Base-by-base conservation (phyloP, 2,329 filamentous ascomycete genomes). In the Paecilomyces sp. region DNA sequence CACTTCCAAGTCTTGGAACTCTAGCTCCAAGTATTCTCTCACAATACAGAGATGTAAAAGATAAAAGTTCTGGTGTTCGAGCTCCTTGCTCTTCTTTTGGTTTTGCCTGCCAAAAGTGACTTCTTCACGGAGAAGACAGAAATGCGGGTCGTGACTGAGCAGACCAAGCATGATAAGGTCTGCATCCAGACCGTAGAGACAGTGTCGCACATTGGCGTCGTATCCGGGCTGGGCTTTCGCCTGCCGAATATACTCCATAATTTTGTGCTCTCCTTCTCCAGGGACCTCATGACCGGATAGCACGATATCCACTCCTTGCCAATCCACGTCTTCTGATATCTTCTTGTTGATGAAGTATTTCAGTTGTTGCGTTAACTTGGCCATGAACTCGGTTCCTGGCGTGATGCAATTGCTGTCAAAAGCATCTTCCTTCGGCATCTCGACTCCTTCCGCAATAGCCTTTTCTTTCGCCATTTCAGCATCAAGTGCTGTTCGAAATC, bases 321-420 rank as follows among this genome's bases (percentile, higher is more conserved):
- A 99, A 70, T 99, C 94, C 55, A 88, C 86, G 74, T 99, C 94
- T 75, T 99, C 93, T 2, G 92, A 94, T 11, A 99, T 88, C 78
- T 99, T 99, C 79, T 99, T 99, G 81, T 91, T 96, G 80, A 99
- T 89, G 77, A 99, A 99, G 75, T 99, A 99, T 77, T 95, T 95
- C 64, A 99, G 81, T 77, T 99, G 95, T 67, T 87, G 84, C 4
- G 94, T 95, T 68, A 99, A 83, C 76, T 93, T 96, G 54, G 93
- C 92, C 94, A 99, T 99, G 76, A 99, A 99, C 67, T 90, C 91
- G 34, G 94, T 99, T 64, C 84, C 94, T 31, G 94, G 94, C 5
- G 94, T 99, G 70, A 99, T 99, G 75, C 94, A 97, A 76, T 99
- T 99, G 81, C 93, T 97, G 81, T 99, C 94, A 72, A 99, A 99